Conservation (phyloP, 306 rosid species). For the Lathyrus tuberosus region DNA sequence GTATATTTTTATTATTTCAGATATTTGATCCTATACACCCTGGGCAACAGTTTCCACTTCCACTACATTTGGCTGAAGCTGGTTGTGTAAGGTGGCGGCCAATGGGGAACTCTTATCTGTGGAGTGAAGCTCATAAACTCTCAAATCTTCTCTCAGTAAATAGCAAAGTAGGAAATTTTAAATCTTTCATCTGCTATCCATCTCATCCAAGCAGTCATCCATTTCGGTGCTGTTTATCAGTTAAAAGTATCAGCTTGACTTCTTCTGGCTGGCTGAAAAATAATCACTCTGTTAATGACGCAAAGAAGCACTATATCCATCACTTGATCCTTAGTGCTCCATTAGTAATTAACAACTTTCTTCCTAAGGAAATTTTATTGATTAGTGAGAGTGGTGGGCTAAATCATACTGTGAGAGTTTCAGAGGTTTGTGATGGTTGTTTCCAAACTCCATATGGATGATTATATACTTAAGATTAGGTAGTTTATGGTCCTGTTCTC, state of each 20-base stretch:
- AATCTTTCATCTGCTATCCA: constrained; percentile 90
- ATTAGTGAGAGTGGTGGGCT: constrained; percentile 78
- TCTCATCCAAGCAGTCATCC: constrained; percentile 83
- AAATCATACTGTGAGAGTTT: constrained; percentile 56
- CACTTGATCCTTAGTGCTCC: constrained; percentile 80
- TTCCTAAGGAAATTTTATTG: constrained; percentile 71
- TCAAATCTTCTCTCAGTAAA: constrained; percentile 72
- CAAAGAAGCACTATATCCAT: constrained; percentile 64
- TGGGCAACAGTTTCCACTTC: constrained; percentile 89
- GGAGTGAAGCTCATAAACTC: constrained; percentile 92
- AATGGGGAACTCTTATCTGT: constrained; percentile 75
- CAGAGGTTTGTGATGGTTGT: constrained; percentile 70
- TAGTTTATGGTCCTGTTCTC: constrained; percentile 11
- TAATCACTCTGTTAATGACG: constrained; percentile 46
- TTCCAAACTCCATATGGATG: neutral
- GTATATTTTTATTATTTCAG: constrained; percentile 48
- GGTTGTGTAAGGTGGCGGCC: constrained; percentile 97
- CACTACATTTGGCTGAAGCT: constrained; percentile 93
- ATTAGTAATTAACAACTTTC: constrained; percentile 70
- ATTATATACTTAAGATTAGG: constrained; percentile 5
- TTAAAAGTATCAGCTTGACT: constrained; percentile 66
- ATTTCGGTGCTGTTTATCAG: constrained; percentile 87
- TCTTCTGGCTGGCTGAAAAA: constrained; percentile 51
- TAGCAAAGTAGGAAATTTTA: constrained; percentile 71
- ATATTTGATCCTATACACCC: constrained; percentile 87